These are phyloP conservation scores for Macadamia tetraphylla DNA, from an alignment of 164 flowering plant genomes.

Conservation along the genomic window DNA sequence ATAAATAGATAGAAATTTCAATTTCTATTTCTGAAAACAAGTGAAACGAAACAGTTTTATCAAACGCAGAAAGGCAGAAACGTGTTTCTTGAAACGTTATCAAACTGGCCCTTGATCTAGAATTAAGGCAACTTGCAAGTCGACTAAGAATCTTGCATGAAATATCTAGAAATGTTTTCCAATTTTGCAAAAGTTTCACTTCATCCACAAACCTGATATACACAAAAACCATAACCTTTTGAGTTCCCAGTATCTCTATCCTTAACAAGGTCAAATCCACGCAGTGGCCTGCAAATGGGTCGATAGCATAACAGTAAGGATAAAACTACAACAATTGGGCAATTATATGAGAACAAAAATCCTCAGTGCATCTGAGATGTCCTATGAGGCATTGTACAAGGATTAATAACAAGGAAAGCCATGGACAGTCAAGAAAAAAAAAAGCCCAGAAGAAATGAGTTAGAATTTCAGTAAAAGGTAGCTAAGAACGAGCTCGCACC, in stretches of 20 bases:
- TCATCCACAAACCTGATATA: constrained; percentile 47
- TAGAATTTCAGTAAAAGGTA: not conserved
- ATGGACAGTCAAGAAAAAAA: not conserved
- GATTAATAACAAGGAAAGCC: not conserved
- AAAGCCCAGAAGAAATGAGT: not conserved
- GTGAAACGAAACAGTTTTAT: no score
- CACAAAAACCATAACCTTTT: constrained; percentile 86
- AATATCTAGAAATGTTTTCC: not conserved
- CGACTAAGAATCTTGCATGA: no score
- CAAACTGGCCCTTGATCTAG: no score
- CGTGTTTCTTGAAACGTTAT: no score
- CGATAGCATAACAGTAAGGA: constrained; percentile 9
- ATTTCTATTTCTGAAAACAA: no score
- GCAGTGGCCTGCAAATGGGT: constrained; percentile 47
- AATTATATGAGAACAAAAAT: not conserved
- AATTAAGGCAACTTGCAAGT: no score
- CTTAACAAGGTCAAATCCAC: constrained; percentile 79
- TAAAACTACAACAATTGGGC: not conserved
- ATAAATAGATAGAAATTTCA: no score
- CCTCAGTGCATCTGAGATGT: not conserved
- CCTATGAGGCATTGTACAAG: not conserved
- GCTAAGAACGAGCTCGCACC: constrained; percentile 34
- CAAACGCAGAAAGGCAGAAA: no score
- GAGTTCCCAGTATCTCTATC: constrained; percentile 91
- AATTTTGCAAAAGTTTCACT: not conserved